Conservation (phyloP, 768 basidiomycete species). For the Lentinula raphanica region DNA sequence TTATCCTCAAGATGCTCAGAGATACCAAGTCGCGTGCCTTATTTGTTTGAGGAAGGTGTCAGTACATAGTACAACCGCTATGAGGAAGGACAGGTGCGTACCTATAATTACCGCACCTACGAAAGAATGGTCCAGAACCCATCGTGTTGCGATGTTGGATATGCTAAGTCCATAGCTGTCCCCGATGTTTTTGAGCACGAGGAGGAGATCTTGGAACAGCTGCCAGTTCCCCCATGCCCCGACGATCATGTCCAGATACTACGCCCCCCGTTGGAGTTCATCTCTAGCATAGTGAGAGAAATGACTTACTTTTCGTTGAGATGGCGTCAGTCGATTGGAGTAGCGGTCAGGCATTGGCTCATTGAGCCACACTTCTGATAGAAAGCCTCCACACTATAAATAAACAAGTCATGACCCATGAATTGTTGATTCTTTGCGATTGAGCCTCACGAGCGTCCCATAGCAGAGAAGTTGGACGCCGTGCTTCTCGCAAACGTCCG, state of each 20-base stretch:
- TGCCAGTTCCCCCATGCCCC: conserved; percentile 76
- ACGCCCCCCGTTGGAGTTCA: not conserved
- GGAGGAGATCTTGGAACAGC: conserved; percentile 65
- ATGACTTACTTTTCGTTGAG: conserved; percentile 66
- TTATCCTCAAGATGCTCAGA: conserved; percentile 74
- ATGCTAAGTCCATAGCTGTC: conserved; percentile 66
- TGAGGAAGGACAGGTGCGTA: conserved; percentile 22
- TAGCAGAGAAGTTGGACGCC: conserved; percentile 74
- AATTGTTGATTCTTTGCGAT: conserved; percentile 3
- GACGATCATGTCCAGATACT: conserved; percentile 84
- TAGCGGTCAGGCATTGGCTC: conserved; percentile 69
- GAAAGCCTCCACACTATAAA: conserved; percentile 74
- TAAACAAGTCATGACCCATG: not conserved
- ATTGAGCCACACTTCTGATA: conserved; percentile 71
- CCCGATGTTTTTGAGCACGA: conserved; percentile 55
- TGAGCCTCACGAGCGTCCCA: conserved; percentile 61
- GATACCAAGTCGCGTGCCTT: conserved; percentile 71
- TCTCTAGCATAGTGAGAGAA: not conserved
- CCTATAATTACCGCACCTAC: conserved; percentile 82
- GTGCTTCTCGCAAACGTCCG: conserved; percentile 69
- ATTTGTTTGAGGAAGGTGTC: not conserved
- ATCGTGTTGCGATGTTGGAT: conserved; percentile 75
- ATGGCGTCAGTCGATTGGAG: conserved; percentile 63
- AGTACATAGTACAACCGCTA: no score
- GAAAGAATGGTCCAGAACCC: conserved; percentile 74